Evolutionary conservation across 139 green algal species (phyloP).

Genomic region (Choricystis sp.): DNA sequence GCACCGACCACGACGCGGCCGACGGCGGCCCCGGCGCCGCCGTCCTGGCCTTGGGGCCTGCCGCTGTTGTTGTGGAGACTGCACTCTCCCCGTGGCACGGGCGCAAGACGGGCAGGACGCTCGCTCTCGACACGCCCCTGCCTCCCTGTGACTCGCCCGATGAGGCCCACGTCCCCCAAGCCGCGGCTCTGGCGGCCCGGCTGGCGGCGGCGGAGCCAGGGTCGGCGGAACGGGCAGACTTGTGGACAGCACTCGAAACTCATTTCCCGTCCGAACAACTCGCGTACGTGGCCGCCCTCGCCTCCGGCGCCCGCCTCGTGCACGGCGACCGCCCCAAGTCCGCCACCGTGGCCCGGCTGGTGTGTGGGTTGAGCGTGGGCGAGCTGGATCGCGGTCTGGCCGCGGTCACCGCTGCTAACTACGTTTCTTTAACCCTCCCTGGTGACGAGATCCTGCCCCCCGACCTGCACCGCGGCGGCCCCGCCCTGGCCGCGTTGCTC

Average conservation of each 20-base stretch:
- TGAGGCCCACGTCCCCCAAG: neutral
- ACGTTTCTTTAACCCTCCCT: neutral
- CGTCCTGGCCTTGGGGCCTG: constrained; percentile 22
- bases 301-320: constrained; percentile 31
- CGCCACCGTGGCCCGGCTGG: neutral
- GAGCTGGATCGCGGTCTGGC: neutral
- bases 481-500: neutral
- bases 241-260: constrained; percentile 4
- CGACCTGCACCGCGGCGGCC: too few species aligned
- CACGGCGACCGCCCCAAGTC: constrained; percentile 57
- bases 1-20: constrained; percentile 9
- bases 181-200: constrained; percentile 3
- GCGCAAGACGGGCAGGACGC: constrained; percentile 16
- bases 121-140: neutral
- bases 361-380: neutral
- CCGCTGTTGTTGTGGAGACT: constrained; percentile 48
- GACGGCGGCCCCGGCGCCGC: constrained; percentile 14
- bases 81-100: constrained; percentile 40
- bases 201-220: neutral
- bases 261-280: constrained; percentile 38
- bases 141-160: too few species aligned
- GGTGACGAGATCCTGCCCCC: neutral
- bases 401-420: neutral
- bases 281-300: constrained; percentile 53
- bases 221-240: too few species aligned